Evolutionary conservation across 2,329 filamentous ascomycete genomes (phyloP), one percentile per base, ranked within the genome.

Genomic region (Alternaria sp.): DNA sequence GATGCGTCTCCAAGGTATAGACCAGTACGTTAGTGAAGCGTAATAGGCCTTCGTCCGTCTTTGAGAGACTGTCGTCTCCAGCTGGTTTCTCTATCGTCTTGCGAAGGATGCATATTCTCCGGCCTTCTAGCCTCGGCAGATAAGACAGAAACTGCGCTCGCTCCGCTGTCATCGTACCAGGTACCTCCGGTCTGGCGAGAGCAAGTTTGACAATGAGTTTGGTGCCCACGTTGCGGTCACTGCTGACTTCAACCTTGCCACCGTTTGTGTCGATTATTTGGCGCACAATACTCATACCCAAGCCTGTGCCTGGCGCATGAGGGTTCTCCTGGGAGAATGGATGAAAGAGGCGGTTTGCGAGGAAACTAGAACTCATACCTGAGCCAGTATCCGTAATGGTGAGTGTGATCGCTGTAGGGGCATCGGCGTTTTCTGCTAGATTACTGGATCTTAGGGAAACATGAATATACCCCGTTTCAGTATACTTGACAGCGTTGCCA

Each of bases 401-500:
- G 4, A 89, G 64, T 14, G 68, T 69, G 9, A 79, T 50, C 1
- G 64, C 65, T 10, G 61, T 64, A 3, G 64, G 53, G 3, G 62
- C 44, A 15, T 60, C 60, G 18, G 59, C 56, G 2, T 54, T 53
- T 18, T 65, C 58, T 0, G 46, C 23, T 11, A 51, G 14, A 0
- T 62, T 55, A 12, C 55, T 64, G 5, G 66, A 64, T 12, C 71
- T 66, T 3, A 80, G 53, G 5, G 71, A 71, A 5, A 80, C 62
- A 15, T 69, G 63, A 3, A 80, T 71, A 15, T 75, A 71, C 2
- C 78, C 79, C 2, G 71, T 67, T 8, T 69, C 30, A 0, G 78
- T 80, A 45, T 77, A 80, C 43, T 80, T 80, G 21, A 80, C 20
- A 0, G 79, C 75, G 55, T 81, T 81, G 9, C 77, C 77, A 30